A percentile compares a stretch with the other conserved stretches of the same genome.
These are phyloP conservation scores for Cryptosporidium sp. DNA, from an alignment of 169 alveolate genomes.

Conservation along the genomic window DNA sequence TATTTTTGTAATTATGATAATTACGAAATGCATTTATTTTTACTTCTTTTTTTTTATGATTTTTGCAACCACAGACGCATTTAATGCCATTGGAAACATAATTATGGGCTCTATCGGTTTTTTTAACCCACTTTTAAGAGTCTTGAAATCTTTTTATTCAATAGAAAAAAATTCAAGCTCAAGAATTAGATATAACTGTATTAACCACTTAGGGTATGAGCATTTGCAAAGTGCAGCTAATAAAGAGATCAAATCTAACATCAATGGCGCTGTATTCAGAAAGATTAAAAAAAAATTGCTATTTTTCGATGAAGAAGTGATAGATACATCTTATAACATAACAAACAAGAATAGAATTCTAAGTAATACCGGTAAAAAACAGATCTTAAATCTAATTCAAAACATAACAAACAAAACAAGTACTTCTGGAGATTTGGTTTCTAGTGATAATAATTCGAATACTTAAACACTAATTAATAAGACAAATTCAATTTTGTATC, in stretches of 20 bases:
- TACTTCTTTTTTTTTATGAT: neutral
- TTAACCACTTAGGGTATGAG: conserved; percentile 16
- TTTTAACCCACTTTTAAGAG: conserved; percentile 26
- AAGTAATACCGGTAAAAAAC: neutral
- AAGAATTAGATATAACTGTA: neutral
- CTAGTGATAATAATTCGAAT: neutral
- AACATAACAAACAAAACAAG: neutral
- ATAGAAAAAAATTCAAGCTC: conserved; percentile 3
- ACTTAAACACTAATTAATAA: neutral
- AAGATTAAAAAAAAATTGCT: neutral
- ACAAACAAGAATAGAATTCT: neutral
- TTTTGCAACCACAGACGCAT: neutral
- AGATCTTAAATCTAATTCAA: neutral
- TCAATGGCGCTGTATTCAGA: neutral
- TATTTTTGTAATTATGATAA: neutral
- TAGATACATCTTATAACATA: neutral
- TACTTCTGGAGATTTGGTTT: neutral
- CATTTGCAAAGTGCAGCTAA: conserved; percentile 50
- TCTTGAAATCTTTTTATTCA: conserved; percentile 12
- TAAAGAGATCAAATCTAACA: neutral
- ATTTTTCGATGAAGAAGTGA: neutral
- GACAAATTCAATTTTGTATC: neutral
- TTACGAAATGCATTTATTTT: neutral
- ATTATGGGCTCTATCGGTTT: conserved; percentile 35
- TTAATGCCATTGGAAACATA: conserved; percentile 13